Percentiles rank a stretch among this genome's conserved stretches.
phyloP scores from a whole-genome alignment of 164 flowering plant species.

The Pachysandra terminalis region DNA sequence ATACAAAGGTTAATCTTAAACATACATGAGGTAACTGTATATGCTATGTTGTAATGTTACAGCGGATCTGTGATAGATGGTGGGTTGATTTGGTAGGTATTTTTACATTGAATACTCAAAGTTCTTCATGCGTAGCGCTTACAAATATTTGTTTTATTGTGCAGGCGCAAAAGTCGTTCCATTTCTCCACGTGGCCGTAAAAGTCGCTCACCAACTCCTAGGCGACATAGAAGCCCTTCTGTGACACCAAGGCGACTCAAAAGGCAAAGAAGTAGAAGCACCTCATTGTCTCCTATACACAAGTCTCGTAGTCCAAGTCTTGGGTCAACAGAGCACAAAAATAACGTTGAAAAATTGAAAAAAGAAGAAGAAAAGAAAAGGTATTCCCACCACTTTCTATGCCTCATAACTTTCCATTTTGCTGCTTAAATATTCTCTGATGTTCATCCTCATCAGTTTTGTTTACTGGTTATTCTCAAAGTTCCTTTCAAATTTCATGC shows the following conservation, averaged over 20 bases:
- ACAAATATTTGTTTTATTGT: slow-evolving; percentile 14
- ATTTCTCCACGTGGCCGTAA: slow-evolving; percentile 56
- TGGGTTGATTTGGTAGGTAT: slow-evolving; percentile 17
- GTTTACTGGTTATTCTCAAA: no score
- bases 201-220: slow-evolving; percentile 71
- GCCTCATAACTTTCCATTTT: neutral
- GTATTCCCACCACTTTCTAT: slow-evolving; percentile 31
- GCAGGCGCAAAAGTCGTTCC: slow-evolving; percentile 82
- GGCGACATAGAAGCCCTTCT: slow-evolving; percentile 74
- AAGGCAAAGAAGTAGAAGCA: slow-evolving; percentile 69
- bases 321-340: slow-evolving; percentile 53
- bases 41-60: slow-evolving; percentile 30
- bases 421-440: neutral
- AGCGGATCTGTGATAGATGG: slow-evolving; percentile 30
- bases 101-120: neutral
- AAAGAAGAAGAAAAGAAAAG: slow-evolving; percentile 91
- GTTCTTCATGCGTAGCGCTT: slow-evolving; percentile 1
- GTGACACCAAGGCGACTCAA: slow-evolving; percentile 65
- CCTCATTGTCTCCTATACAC: slow-evolving; percentile 55
- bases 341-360: slow-evolving; percentile 51
- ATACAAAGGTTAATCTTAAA: slow-evolving; percentile 62
- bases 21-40: slow-evolving; percentile 71
- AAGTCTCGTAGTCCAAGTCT: slow-evolving; percentile 65
- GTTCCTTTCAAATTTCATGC: no score
- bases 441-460: no score